Evolutionary conservation across 2,329 filamentous ascomycete genomes (phyloP).

Genomic region (Teratosphaeria nubilosa): DNA sequence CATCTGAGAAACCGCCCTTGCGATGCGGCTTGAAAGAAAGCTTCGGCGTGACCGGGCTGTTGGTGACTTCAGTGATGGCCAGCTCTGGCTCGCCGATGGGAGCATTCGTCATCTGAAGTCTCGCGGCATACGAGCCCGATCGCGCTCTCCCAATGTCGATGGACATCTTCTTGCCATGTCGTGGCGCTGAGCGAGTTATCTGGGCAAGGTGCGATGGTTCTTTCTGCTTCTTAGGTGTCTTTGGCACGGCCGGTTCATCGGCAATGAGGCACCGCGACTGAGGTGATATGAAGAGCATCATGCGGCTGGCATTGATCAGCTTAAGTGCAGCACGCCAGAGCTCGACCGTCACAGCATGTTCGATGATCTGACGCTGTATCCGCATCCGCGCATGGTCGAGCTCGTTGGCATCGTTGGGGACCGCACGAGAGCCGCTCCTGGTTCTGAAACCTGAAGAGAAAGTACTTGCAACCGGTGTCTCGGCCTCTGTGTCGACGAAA

Average conservation of each 20-base stretch:
- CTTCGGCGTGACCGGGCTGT: conserved; percentile 18
- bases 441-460: not conserved
- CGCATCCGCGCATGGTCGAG: conserved; percentile 30
- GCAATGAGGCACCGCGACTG: not conserved
- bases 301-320: conserved; percentile 22
- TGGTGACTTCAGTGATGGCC: conserved; percentile 20
- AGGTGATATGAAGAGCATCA: conserved; percentile 2
- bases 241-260: not conserved
- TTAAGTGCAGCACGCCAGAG: conserved; percentile 29
- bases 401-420: conserved; percentile 14
- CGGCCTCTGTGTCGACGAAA: conserved; percentile 2
- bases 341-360: conserved; percentile 23
- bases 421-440: not conserved
- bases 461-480: not conserved
- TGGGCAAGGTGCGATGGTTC: not conserved
- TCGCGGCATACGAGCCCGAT: conserved; percentile 19
- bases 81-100: conserved; percentile 12
- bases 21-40: conserved; percentile 21
- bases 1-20: conserved; percentile 22
- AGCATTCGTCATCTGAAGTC: conserved; percentile 7
- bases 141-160: conserved; percentile 1
- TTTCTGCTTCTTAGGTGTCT: not conserved
- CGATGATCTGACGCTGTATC: conserved; percentile 30
- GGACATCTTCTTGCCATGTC: not conserved
- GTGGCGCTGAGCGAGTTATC: not conserved